A percentile compares a stretch with the other conserved stretches of the same genome.
phyloP scores from a whole-genome alignment of 495 filamentous ascomycete genomes.

The Penicillium ucsense region DNA sequence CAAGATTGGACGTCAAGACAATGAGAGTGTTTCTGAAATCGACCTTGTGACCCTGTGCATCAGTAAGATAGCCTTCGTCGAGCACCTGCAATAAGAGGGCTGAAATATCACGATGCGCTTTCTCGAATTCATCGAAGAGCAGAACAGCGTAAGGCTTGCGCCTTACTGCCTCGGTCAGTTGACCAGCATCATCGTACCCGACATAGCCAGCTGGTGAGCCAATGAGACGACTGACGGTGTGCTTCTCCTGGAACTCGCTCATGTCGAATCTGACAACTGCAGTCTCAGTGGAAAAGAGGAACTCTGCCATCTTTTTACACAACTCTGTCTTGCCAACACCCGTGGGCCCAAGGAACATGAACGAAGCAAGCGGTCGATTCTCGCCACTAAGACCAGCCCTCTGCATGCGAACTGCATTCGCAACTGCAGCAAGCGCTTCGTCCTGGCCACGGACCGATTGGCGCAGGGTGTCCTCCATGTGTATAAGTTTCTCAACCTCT shows the following conservation, averaged over 20 bases:
- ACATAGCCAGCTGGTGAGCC: constrained; percentile 90
- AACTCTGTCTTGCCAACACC: constrained; percentile 96
- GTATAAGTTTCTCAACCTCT: constrained; percentile 82
- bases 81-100: constrained; percentile 90
- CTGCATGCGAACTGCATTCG: constrained; percentile 91
- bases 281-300: constrained; percentile 83
- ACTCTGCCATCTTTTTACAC: constrained; percentile 89
- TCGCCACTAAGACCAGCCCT: constrained; percentile 84
- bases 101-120: constrained; percentile 91
- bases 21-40: constrained; percentile 96
- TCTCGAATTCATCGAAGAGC: constrained; percentile 95
- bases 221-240: constrained; percentile 87
- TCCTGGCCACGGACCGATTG: constrained; percentile 86
- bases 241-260: constrained; percentile 96
- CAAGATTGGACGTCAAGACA: constrained; percentile 90
- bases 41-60: constrained; percentile 89
- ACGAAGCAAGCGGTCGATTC: constrained; percentile 82
- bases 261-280: constrained; percentile 95
- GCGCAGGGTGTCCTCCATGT: constrained; percentile 87
- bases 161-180: constrained; percentile 90
- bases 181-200: constrained; percentile 93
- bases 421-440: constrained; percentile 80
- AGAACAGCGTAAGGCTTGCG: constrained; percentile 94
- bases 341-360: constrained; percentile 96
- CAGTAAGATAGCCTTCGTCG: constrained; percentile 93